Conservation (phyloP, 495 filamentous ascomycete genomes). For the Penicillium chermesinum region DNA sequence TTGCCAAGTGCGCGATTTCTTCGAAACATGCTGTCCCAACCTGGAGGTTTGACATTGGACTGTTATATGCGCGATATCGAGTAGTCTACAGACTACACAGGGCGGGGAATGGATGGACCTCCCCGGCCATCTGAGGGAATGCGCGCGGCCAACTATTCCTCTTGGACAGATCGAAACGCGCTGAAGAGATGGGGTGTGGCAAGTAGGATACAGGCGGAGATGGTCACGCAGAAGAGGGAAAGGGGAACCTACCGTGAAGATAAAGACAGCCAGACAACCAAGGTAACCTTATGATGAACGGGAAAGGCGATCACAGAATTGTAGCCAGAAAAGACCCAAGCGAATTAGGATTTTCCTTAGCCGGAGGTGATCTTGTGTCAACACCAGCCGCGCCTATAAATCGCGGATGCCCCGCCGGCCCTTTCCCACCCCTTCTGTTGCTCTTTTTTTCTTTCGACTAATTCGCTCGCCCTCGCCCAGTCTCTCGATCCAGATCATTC, state of each 20-base stretch:
- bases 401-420: slow-evolving; percentile 45
- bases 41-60: neutral
- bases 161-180: neutral
- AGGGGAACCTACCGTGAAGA: neutral
- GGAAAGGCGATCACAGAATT: slow-evolving; percentile 7
- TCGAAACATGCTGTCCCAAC: neutral
- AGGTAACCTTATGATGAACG: neutral
- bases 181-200: neutral
- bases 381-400: slow-evolving; percentile 48
- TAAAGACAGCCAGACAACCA: neutral
- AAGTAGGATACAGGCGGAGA: neutral
- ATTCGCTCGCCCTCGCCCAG: slow-evolving; percentile 7
- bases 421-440: slow-evolving; percentile 38
- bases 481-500: slow-evolving; percentile 11
- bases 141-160: slow-evolving; percentile 10
- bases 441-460: slow-evolving; percentile 20
- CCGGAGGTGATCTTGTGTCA: slow-evolving; percentile 44
- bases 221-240: neutral
- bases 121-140: slow-evolving; percentile 19
- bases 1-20: slow-evolving; percentile 14
- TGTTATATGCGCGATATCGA: slow-evolving; percentile 1
- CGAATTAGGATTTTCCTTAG: neutral
- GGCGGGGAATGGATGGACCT: slow-evolving; percentile 6
- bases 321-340: slow-evolving; percentile 1
- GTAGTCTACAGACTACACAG: neutral